Conservation (phyloP, 2,329 filamentous ascomycete species). For the Penicillium olsonii region DNA sequence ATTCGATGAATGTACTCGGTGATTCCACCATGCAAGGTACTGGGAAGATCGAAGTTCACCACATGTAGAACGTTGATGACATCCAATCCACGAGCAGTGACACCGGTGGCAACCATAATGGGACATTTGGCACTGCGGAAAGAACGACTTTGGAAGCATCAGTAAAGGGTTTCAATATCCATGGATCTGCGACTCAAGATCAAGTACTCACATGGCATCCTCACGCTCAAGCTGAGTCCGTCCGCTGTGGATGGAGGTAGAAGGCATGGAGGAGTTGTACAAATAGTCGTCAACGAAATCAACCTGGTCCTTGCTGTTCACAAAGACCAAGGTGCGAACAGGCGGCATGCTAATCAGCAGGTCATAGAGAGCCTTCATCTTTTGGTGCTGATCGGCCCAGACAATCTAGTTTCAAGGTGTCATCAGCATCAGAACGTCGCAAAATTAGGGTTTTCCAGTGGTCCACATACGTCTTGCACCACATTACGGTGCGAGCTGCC, state of each 20-base stretch:
- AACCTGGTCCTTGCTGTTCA: slow-evolving; percentile 75
- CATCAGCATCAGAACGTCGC: neutral
- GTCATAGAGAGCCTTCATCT: slow-evolving; percentile 71
- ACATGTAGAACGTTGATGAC: slow-evolving; percentile 85
- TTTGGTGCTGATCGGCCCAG: slow-evolving; percentile 64
- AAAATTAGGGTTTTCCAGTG: neutral
- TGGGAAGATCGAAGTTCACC: slow-evolving; percentile 89
- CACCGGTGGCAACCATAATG: slow-evolving; percentile 81
- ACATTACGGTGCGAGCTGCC: slow-evolving; percentile 84
- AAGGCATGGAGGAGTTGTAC: slow-evolving; percentile 76
- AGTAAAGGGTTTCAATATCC: slow-evolving; percentile 5
- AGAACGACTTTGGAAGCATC: slow-evolving; percentile 55
- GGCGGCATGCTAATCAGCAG: slow-evolving; percentile 71
- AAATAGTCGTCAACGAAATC: slow-evolving; percentile 87
- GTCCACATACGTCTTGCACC: slow-evolving; percentile 60
- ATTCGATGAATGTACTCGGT: slow-evolving; percentile 94
- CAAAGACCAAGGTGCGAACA: slow-evolving; percentile 83
- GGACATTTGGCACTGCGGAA: slow-evolving; percentile 76
- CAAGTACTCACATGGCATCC: slow-evolving; percentile 69
- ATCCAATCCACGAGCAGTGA: slow-evolving; percentile 86
- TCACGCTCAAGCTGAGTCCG: slow-evolving; percentile 90
- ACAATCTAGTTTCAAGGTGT: slow-evolving; percentile 54
- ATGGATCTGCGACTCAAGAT: neutral
- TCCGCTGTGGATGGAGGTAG: slow-evolving; percentile 83
- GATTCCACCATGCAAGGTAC: slow-evolving; percentile 75